Conservation (phyloP, 192 early-diverging fungal species). For the Coemansia sp. region DNA sequence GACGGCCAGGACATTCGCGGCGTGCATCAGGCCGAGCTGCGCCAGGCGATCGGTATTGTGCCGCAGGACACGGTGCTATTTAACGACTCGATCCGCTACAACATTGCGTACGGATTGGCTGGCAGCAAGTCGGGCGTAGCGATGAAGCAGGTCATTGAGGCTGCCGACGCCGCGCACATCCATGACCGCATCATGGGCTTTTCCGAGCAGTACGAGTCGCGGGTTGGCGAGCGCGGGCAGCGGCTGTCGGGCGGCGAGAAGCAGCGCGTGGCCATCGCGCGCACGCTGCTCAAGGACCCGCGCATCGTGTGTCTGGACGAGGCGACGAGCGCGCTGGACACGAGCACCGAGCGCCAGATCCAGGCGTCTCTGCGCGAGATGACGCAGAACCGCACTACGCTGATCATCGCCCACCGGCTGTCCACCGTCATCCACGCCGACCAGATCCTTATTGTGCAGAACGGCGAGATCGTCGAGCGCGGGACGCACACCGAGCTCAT, state of each 20-base stretch:
- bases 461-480: slow-evolving; percentile 76
- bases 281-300: slow-evolving; percentile 92
- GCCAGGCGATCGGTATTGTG: slow-evolving; percentile 86
- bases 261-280: slow-evolving; percentile 87
- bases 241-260: slow-evolving; percentile 92
- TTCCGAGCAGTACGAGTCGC: slow-evolving; percentile 77
- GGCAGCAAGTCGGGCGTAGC: slow-evolving; percentile 53
- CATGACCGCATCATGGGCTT: slow-evolving; percentile 75
- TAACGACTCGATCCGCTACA: slow-evolving; percentile 93
- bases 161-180: slow-evolving; percentile 73
- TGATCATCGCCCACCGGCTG: slow-evolving; percentile 84
- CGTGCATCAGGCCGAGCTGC: slow-evolving; percentile 56
- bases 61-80: slow-evolving; percentile 96
- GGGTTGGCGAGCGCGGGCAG: slow-evolving; percentile 88
- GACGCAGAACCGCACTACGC: slow-evolving; percentile 78
- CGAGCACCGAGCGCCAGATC: slow-evolving; percentile 85
- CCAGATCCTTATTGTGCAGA: slow-evolving; percentile 80
- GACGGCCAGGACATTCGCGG: slow-evolving; percentile 80
- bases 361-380: slow-evolving; percentile 78
- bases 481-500: slow-evolving; percentile 83
- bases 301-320: slow-evolving; percentile 89
- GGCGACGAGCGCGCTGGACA: slow-evolving; percentile 86
- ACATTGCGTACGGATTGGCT: slow-evolving; percentile 82
- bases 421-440: slow-evolving; percentile 85
- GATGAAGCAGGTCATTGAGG: slow-evolving; percentile 66